These are phyloP conservation scores for Starmera pachycereana DNA, from an alignment of 805 yeast genomes.

Conservation along the genomic window DNA sequence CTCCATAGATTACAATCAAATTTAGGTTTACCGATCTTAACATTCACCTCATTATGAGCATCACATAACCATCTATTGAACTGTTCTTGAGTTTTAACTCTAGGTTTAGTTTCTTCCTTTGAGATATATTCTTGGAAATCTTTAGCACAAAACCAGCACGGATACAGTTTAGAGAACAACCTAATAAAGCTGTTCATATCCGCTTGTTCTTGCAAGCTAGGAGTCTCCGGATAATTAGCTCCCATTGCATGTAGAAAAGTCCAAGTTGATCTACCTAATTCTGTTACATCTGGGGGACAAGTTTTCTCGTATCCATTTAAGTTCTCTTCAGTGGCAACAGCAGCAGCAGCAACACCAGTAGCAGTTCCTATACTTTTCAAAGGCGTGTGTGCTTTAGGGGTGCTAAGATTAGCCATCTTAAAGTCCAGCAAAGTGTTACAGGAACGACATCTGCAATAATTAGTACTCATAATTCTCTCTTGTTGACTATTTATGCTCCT, in stretches of 20 bases:
- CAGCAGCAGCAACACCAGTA: constrained; percentile 7
- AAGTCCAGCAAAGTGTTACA: constrained; percentile 81
- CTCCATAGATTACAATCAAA: constrained; percentile 90
- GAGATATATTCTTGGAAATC: constrained; percentile 63
- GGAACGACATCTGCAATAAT: constrained; percentile 50
- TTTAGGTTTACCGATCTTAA: constrained; percentile 70
- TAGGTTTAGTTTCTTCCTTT: constrained; percentile 37
- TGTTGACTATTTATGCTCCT: background rate
- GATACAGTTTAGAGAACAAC: constrained; percentile 72
- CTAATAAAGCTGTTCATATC: constrained; percentile 64
- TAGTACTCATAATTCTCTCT: background rate
- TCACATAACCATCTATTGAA: constrained; percentile 89
- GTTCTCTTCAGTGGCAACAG: constrained; percentile 6
- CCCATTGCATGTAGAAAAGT: constrained; percentile 84
- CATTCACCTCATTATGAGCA: constrained; percentile 92
- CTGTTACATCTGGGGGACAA: constrained; percentile 81
- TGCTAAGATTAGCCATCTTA: constrained; percentile 39
- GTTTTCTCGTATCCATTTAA: constrained; percentile 28
- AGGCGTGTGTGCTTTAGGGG: constrained; percentile 2
- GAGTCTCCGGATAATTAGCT: constrained; percentile 72
- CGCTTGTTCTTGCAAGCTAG: constrained; percentile 48
- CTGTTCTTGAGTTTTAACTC: constrained; percentile 57
- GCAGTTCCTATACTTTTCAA: constrained; percentile 8
- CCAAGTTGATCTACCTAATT: constrained; percentile 85
- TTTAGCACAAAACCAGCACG: constrained; percentile 88